A percentile compares a stretch with the other conserved stretches of the same genome.
Conservation (phyloP, 2,329 filamentous ascomycete species). For the Hymenoscyphus occultus region DNA sequence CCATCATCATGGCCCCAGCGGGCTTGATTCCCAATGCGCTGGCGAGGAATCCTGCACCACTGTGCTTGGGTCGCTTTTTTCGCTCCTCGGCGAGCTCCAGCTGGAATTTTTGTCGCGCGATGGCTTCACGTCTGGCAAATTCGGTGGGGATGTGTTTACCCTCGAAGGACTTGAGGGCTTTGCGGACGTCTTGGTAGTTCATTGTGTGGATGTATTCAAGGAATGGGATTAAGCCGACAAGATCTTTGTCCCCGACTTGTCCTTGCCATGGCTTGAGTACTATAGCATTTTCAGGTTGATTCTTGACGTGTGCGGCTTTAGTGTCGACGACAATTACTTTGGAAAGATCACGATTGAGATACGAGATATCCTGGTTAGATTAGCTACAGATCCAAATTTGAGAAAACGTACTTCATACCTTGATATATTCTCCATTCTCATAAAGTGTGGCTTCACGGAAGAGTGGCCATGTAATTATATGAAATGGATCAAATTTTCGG, state of each 20-base stretch:
- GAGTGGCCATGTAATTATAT: constrained; percentile 90
- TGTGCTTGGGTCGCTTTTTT: constrained; percentile 57
- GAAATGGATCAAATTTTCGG: constrained; percentile 91
- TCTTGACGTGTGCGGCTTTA: constrained; percentile 73
- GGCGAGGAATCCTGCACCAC: constrained; percentile 66
- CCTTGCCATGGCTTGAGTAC: constrained; percentile 88
- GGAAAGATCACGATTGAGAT: constrained; percentile 91
- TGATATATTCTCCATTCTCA: constrained; percentile 92
- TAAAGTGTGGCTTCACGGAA: constrained; percentile 97
- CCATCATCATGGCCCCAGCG: constrained; percentile 62
- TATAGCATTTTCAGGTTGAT: constrained; percentile 96
- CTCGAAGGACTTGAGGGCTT: constrained; percentile 82
- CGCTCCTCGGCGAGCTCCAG: constrained; percentile 70
- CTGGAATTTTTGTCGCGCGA: constrained; percentile 80
- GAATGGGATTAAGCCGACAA: constrained; percentile 90
- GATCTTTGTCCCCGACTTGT: constrained; percentile 75
- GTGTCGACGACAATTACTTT: constrained; percentile 96
- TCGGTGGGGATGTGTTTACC: constrained; percentile 86
- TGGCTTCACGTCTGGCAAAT: constrained; percentile 83
- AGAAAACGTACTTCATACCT: constrained; percentile 54
- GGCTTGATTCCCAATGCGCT: constrained; percentile 76
- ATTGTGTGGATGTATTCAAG: constrained; percentile 96
- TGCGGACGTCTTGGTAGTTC: constrained; percentile 83
- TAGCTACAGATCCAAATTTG: constrained; percentile 20
- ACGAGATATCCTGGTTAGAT: constrained; percentile 76